These are phyloP conservation scores for Graphilbum fragrans DNA, from an alignment of 2,329 filamentous ascomycete species.

Conservation along the genomic window DNA sequence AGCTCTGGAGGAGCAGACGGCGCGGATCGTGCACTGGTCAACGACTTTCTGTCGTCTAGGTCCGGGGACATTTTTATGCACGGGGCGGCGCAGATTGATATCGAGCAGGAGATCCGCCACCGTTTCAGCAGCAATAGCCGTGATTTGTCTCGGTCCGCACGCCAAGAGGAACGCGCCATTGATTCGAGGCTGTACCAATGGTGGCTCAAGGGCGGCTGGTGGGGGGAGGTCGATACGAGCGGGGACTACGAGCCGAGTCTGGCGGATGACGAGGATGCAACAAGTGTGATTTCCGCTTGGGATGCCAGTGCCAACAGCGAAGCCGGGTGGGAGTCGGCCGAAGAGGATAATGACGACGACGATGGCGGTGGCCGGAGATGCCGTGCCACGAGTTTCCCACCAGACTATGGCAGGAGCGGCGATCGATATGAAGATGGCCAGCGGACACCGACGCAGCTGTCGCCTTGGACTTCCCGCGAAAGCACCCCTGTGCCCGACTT, in stretches of 20 bases:
- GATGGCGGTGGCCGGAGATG: conserved; percentile 28
- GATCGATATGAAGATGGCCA: conserved; percentile 29
- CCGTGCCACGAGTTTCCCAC: too few relatives aligned
- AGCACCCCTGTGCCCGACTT: conserved; percentile 48
- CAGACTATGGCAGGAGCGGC: conserved; percentile 30
- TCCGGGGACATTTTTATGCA: not conserved
- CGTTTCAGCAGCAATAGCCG: conserved; percentile 25
- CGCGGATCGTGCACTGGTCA: conserved; percentile 6
- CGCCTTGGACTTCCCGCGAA: conserved; percentile 26
- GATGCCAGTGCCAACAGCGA: conserved; percentile 19
- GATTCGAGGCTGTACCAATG: conserved; percentile 68
- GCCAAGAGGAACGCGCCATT: conserved; percentile 48
- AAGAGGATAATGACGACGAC: conserved; percentile 30
- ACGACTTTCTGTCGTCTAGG: not conserved
- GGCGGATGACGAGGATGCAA: conserved; percentile 55
- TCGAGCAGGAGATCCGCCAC: conserved; percentile 67
- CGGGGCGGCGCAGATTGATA: conserved; percentile 35
- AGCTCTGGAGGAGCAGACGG: conserved; percentile 1
- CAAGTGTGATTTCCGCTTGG: conserved; percentile 62
- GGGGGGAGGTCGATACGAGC: conserved; percentile 70
- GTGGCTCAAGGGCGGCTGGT: conserved; percentile 76
- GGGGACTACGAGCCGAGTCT: conserved; percentile 57
- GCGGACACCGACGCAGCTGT: conserved; percentile 45
- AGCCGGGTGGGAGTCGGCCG: conserved; percentile 21
- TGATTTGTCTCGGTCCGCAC: not conserved